Percentiles rank a stretch among this genome's conserved stretches.
Evolutionary conservation across 2,329 filamentous ascomycete genomes (phyloP).

Genomic region (Fusarium tuaranense): DNA sequence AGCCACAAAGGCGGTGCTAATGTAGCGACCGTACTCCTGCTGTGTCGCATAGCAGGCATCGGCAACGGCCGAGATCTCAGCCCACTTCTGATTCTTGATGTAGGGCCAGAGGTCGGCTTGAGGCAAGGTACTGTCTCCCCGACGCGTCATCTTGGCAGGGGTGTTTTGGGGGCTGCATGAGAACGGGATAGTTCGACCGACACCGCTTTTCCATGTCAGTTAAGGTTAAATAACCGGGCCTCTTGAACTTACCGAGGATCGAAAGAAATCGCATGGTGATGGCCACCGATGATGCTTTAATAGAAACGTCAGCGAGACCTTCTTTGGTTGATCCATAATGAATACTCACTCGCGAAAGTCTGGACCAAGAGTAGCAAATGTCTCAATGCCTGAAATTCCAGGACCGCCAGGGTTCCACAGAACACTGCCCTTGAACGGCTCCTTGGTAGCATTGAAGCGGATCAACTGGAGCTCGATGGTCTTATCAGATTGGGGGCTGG

Average conservation of each 20-base stretch:
- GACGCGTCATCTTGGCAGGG: conserved; percentile 6
- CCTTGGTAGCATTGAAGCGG: conserved; percentile 43
- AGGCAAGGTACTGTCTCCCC: neutral
- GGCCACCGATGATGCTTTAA: conserved; percentile 24
- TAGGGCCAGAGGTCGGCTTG: conserved; percentile 24
- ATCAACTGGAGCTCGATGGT: conserved; percentile 48
- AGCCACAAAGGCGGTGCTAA: conserved; percentile 51
- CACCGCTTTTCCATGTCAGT: conserved; percentile 14
- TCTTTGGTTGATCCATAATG: rapidly evolving
- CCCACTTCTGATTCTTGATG: conserved; percentile 11
- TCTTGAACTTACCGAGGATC: conserved; percentile 32
- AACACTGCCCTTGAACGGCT: conserved; percentile 50
- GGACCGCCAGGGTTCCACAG: conserved; percentile 54
- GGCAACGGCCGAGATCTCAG: neutral
- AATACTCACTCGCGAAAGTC: conserved; percentile 21
- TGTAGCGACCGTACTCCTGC: conserved; percentile 41
- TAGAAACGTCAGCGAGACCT: neutral
- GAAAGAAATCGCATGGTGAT: conserved; percentile 32
- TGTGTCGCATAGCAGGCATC: conserved; percentile 42
- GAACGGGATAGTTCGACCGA: conserved; percentile 35
- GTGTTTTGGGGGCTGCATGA: conserved; percentile 4
- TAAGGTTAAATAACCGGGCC: rapidly evolving
- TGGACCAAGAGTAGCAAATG: conserved; percentile 15
- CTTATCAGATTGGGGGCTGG: conserved; percentile 36
- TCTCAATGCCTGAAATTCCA: conserved; percentile 33